Conservation (phyloP, 106 monocot species). For the Dactylorhiza incarnata region DNA sequence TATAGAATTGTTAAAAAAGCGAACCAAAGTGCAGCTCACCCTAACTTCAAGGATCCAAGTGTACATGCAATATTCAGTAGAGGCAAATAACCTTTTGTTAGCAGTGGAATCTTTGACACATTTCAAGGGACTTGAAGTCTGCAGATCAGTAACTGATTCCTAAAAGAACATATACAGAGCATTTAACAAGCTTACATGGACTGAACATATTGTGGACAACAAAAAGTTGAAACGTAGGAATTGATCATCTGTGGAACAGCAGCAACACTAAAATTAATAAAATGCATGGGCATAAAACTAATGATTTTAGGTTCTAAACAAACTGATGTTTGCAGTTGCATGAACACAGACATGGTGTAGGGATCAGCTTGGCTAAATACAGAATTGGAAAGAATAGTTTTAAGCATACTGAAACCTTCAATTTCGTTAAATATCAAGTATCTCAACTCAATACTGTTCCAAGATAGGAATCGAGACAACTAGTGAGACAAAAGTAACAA, state of each 20-base stretch:
- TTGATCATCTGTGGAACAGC: not conserved
- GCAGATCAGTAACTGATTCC: constrained; percentile 33
- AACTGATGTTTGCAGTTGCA: too few species aligned
- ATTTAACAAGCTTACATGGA: not conserved
- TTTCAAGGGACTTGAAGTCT: constrained; percentile 28
- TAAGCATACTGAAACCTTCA: too few species aligned
- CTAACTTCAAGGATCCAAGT: not conserved
- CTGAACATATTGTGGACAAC: not conserved
- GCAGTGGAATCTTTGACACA: constrained; percentile 22
- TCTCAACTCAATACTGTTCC: too few species aligned
- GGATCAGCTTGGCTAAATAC: too few species aligned
- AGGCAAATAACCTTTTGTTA: constrained; percentile 28
- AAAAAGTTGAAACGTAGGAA: not conserved
- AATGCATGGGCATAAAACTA: too few species aligned
- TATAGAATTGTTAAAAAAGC: too few species aligned
- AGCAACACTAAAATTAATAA: too few species aligned
- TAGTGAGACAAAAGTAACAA: too few species aligned
- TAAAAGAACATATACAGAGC: constrained; percentile 3
- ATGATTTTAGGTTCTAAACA: not conserved
- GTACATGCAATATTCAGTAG: not conserved
- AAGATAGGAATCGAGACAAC: too few species aligned
- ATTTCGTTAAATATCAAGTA: too few species aligned
- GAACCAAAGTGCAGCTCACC: not conserved
- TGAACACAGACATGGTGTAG: too few species aligned
- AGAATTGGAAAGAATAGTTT: too few species aligned